Evolutionary conservation across 225 moss, liverwort and hornwort genomes (phyloP), one percentile per base, ranked within the genome.

Genomic region (Straminergon stramineum): DNA sequence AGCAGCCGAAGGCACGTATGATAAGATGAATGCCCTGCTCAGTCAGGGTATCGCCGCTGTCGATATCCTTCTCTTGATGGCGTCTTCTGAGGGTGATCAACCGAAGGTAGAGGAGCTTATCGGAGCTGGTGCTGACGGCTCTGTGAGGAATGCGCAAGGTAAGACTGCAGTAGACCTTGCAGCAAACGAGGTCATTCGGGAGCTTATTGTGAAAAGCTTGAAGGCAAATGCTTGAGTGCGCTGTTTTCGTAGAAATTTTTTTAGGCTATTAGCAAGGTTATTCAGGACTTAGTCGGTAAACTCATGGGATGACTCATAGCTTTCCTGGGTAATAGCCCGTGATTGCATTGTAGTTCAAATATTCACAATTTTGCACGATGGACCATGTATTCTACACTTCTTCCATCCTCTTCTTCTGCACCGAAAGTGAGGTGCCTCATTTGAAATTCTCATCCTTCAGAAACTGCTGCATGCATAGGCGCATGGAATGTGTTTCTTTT

Each of bases 91-190:
- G 87, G 99, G 97, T 22, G 99, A 97, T 87, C 91, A 90, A 78
- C 99, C 97, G 24, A 99, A 99, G 91, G 96, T 97, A 75, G 97
- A 99, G 92, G 99, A 99, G 90, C 95, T 99, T 8, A 91, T 93
- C 11, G 91, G 56, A 20, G 91, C 91, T 56, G 91, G 91, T 45
- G 99, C 97, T 57, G 93, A 94, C 81, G 94, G 88, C 52, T 92
- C 82, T 43, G 97, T 97, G 48, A 92, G 90, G 77, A 97, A 99
- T 85, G 71, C 86, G 56, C 93, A 94, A 63, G 99, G 96, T 58
- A 96, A 95, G 82, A 96, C 92, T 87, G 95, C 97, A 20, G 78
- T 96, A 77, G 99, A 99, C 83, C 84, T 96, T 84, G 96, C 96
- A 53, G 75, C 91, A 32, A 96, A 94, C 88, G 96, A 95, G n/a